phyloP scores from a whole-genome alignment of 805 yeast species.

The Saturnispora gosingensis region DNA sequence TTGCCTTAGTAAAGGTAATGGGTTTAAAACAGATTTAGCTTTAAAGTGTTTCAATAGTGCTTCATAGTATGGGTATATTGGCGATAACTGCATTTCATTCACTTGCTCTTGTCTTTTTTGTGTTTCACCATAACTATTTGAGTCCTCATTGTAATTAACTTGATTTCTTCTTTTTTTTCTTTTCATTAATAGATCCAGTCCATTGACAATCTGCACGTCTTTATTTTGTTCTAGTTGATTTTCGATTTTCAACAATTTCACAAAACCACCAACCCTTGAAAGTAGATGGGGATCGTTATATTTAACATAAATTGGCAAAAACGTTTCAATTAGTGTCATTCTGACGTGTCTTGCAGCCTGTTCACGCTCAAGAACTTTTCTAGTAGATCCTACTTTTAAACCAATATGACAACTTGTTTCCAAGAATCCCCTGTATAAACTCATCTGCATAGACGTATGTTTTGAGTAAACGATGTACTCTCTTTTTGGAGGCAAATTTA shows the following conservation, averaged over 20 bases:
- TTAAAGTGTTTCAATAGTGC: conserved; percentile 28
- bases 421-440: conserved; percentile 29
- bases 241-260: background rate
- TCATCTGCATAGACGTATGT: conserved; percentile 49
- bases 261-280: background rate
- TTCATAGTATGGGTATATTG: conserved; percentile 3
- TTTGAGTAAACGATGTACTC: conserved; percentile 77
- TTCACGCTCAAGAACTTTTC: conserved; percentile 4
- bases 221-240: background rate
- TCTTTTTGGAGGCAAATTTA: conserved; percentile 75
- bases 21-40: conserved; percentile 49
- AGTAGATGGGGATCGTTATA: conserved; percentile 8
- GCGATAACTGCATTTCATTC: background rate
- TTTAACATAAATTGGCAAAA: conserved; percentile 30
- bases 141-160: conserved; percentile 13
- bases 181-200: conserved; percentile 2
- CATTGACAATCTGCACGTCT: background rate
- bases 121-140: conserved; percentile 4
- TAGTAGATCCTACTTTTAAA: background rate
- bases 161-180: conserved; percentile 2
- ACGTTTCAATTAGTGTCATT: conserved; percentile 35
- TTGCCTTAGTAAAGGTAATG: conserved; percentile 76
- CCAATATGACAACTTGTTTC: conserved; percentile 6
- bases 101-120: conserved; percentile 3
- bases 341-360: conserved; percentile 6